phyloP scores from a whole-genome alignment of 805 yeast species.

The Dipodascopsis uninucleata region DNA sequence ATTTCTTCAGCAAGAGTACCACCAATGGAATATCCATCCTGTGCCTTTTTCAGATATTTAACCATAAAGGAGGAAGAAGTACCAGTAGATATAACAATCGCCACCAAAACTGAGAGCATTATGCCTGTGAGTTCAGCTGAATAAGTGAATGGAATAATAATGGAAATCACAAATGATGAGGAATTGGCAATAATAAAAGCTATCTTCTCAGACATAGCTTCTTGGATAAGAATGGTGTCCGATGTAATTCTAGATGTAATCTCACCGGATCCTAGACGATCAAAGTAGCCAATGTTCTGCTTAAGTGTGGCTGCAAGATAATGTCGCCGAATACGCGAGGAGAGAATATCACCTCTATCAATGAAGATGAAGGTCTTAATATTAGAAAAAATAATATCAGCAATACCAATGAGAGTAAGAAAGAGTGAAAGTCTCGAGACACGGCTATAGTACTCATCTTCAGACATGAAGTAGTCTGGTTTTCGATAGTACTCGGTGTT shows the following conservation, averaged over 20 bases:
- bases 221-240: slow-evolving; percentile 42
- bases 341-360: slow-evolving; percentile 42
- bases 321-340: slow-evolving; percentile 41
- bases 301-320: slow-evolving; percentile 39
- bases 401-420: slow-evolving; percentile 43
- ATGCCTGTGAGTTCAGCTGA: slow-evolving; percentile 41
- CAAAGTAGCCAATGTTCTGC: slow-evolving; percentile 45
- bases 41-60: slow-evolving; percentile 14
- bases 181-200: slow-evolving; percentile 40
- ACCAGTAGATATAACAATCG: slow-evolving; percentile 35
- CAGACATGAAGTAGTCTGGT: slow-evolving; percentile 4
- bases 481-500: slow-evolving; percentile 14
- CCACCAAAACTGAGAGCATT: slow-evolving; percentile 36
- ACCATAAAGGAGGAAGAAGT: slow-evolving; percentile 34
- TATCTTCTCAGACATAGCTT: slow-evolving; percentile 43
- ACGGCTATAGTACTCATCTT: slow-evolving; percentile 16
- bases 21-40: slow-evolving; percentile 12
- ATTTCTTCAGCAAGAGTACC: slow-evolving; percentile 42
- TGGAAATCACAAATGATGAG: slow-evolving; percentile 41
- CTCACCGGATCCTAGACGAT: slow-evolving; percentile 43
- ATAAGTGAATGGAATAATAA: slow-evolving; percentile 38
- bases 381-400: slow-evolving; percentile 28
- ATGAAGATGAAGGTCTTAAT: slow-evolving; percentile 39
- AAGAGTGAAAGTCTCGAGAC: slow-evolving; percentile 28
- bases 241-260: slow-evolving; percentile 44